These are phyloP conservation scores for Eimeria zaria DNA, from an alignment of 169 alveolate genomes.

Conservation along the genomic window DNA sequence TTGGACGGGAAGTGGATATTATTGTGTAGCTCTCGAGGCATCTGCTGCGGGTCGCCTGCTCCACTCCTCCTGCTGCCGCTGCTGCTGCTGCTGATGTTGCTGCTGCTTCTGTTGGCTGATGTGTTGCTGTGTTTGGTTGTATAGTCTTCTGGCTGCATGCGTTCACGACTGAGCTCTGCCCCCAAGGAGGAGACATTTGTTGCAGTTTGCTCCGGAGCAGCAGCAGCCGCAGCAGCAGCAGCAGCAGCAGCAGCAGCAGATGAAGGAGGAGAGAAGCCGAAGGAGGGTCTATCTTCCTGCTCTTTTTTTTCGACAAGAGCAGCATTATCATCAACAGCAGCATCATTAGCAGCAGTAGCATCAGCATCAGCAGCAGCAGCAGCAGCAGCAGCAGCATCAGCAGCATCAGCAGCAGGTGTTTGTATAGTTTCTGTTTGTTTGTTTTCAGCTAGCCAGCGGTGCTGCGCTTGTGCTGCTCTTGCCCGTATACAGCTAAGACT, in stretches of 20 bases:
- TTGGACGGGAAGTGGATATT: no score
- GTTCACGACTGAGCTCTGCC: no score
- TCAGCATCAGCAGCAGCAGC: no score
- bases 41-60: no score
- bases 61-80: no score
- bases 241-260: neutral
- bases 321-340: no score
- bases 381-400: neutral
- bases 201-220: neutral
- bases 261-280: neutral
- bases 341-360: no score
- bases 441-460: neutral
- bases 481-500: conserved; percentile 3
- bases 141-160: no score
- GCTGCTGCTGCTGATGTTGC: neutral
- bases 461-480: conserved; percentile 40
- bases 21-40: no score
- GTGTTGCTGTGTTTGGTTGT: no score
- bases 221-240: neutral
- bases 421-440: neutral
- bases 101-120: neutral
- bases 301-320: neutral
- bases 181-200: neutral
- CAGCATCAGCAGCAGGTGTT: neutral
- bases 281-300: neutral